A percentile compares a stretch with the other conserved stretches of the same genome.
phyloP scores from a whole-genome alignment of 2,329 filamentous ascomycete genomes.

The Dactylellina drechsleri region DNA sequence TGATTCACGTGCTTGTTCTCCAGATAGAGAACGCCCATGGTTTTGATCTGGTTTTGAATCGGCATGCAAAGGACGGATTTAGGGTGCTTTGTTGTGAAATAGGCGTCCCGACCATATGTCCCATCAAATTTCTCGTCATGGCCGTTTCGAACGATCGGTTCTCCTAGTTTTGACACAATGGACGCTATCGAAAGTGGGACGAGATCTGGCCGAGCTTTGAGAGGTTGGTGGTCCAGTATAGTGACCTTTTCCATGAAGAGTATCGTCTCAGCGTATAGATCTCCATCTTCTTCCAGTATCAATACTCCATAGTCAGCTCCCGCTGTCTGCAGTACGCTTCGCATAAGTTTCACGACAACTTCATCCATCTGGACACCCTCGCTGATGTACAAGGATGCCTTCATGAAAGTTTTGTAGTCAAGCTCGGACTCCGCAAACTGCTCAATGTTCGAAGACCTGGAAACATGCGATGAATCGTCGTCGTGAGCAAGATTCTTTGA shows the following conservation, averaged over 20 bases:
- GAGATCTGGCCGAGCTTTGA: constrained; percentile 58
- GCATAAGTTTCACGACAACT: constrained; percentile 59
- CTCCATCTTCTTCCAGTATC: constrained; percentile 58
- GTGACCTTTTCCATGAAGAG: constrained; percentile 58
- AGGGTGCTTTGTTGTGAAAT: constrained; percentile 57
- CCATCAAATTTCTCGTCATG: constrained; percentile 58
- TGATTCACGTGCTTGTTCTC: constrained; percentile 59
- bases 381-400: constrained; percentile 58
- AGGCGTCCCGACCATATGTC: constrained; percentile 58
- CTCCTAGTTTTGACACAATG: constrained; percentile 92
- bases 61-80: constrained; percentile 58
- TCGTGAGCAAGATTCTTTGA: constrained; percentile 55
- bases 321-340: constrained; percentile 58
- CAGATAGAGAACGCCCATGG: constrained; percentile 59
- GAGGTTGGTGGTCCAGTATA: constrained; percentile 58
- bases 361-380: constrained; percentile 59
- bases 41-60: constrained; percentile 59
- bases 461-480: constrained; percentile 56
- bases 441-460: constrained; percentile 56
- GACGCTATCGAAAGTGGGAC: constrained; percentile 89
- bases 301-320: constrained; percentile 59
- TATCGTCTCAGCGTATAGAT: constrained; percentile 58
- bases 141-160: constrained; percentile 64
- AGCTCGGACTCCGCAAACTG: constrained; percentile 58
- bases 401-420: constrained; percentile 59